Evolutionary conservation across 257 asterid species (phyloP), one percentile per base, ranked within the genome.

Genomic region (Prunella vulgaris): DNA sequence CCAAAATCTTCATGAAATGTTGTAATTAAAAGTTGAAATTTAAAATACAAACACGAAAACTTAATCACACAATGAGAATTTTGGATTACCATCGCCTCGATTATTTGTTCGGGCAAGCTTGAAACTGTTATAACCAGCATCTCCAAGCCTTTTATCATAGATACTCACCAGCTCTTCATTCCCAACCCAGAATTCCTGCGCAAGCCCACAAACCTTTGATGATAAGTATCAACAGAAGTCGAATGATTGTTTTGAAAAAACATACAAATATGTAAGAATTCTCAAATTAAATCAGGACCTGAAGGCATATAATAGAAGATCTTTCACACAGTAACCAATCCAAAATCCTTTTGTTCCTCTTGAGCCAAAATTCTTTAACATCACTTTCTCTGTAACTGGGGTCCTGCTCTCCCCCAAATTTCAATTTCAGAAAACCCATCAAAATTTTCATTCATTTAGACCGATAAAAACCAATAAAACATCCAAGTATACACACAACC

Each of bases 141-240:
- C 96, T 20, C 86, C 92, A 33, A 90, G 97, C 82, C 97, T 90
- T 80, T 86, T 87, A 69, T 90, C 88, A 66, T 93, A 93, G 32
- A 93, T 81, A 68, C 77, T 82, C 68, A 93, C 97, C 58, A 93
- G 84, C 69, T 93, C 99, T 72, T 86, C 96, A 79, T 87, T 93
- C 57, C 95, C 97, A 87, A 93, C 95, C 99, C 99, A 93, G 61
- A 90, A 86, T 80, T 93, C 99, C 96, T 93, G 72, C 69, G 68
- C 25, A 57, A 48, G 4, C 62, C 22, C 60, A 75, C 32, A 35
- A 73, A 40, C 14, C 33, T 33, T 54, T 35, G 30, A 58, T 58
- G 32, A n/a, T 10, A 64, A 14, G 20, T 69, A 62, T 64, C 63
- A 63, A 48, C 14, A 14, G 68, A 58, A 5, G n/a, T 33, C 28